These are phyloP conservation scores for Hydrangea macrophylla DNA, from an alignment of 148 eudicot genomes.

Conservation along the genomic window DNA sequence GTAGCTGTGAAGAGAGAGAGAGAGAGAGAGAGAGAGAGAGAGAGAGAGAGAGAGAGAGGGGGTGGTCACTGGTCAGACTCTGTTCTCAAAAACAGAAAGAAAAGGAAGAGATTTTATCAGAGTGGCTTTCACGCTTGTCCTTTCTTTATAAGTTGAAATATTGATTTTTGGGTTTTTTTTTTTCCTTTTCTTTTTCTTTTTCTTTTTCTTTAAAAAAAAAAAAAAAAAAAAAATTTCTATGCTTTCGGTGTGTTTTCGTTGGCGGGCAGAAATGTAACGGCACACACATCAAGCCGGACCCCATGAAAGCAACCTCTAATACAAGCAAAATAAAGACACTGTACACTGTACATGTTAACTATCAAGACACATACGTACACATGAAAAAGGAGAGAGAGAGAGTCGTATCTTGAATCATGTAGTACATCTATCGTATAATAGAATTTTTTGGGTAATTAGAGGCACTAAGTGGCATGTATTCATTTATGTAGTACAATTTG, in stretches of 20 bases:
- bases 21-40: constrained; percentile 20
- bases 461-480: too few species aligned
- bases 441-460: too few species aligned
- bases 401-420: too few species aligned
- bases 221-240: too few species aligned
- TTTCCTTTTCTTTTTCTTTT: constrained; percentile 4
- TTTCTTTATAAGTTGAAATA: constrained; percentile 28
- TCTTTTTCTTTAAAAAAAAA: too few species aligned
- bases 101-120: constrained; percentile 35
- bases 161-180: constrained; percentile 9
- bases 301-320: constrained; percentile 22
- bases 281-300: constrained; percentile 23
- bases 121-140: constrained; percentile 54
- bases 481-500: too few species aligned
- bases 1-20: constrained; percentile 24
- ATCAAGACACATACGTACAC: not conserved
- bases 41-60: constrained; percentile 22
- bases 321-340: constrained; percentile 29
- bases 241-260: constrained; percentile 15
- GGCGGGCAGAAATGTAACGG: constrained; percentile 15
- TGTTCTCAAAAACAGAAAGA: constrained; percentile 25
- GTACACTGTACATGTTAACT: constrained; percentile 15
- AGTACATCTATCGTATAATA: too few species aligned
- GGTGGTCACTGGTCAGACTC: too few species aligned
- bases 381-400: not conserved